Conservation (phyloP, 1,284 basidiomycete genomes). For the Melampsora americana region DNA sequence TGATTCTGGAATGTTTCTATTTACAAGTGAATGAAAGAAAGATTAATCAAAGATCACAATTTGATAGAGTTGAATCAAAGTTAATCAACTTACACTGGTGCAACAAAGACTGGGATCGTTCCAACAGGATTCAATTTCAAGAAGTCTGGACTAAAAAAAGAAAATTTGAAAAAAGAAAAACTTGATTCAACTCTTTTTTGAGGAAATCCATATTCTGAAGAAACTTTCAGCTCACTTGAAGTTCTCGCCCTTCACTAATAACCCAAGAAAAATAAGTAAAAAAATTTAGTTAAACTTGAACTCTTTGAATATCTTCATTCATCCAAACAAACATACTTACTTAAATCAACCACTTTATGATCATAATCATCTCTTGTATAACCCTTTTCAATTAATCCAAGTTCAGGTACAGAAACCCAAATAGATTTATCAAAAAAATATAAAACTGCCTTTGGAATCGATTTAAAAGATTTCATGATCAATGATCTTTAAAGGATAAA, state of each 20-base stretch:
- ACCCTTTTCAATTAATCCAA: slow-evolving; percentile 4
- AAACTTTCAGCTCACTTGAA: background rate
- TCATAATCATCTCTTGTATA: background rate
- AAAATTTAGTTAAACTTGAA: background rate
- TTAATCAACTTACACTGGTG: background rate
- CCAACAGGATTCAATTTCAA: background rate
- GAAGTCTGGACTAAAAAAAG: background rate
- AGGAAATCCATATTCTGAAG: background rate
- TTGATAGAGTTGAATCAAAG: too few relatives aligned
- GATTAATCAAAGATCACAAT: too few relatives aligned
- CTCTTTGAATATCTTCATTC: too few relatives aligned
- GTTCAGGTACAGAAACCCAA: slow-evolving; percentile 4
- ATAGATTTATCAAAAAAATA: background rate
- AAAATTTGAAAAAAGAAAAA: background rate
- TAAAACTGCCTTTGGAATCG: background rate
- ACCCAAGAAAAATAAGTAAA: too few relatives aligned
- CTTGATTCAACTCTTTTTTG: background rate
- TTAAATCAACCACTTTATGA: background rate
- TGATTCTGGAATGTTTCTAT: background rate
- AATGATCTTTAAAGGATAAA: too few relatives aligned
- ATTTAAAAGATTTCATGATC: background rate
- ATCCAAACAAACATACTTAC: background rate
- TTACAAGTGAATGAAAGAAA: background rate
- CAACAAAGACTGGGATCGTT: background rate
- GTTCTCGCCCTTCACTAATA: slow-evolving; percentile 3